Base-by-base conservation (phyloP, 495 filamentous ascomycete species). In the Lineolata rhizophorae region DNA sequence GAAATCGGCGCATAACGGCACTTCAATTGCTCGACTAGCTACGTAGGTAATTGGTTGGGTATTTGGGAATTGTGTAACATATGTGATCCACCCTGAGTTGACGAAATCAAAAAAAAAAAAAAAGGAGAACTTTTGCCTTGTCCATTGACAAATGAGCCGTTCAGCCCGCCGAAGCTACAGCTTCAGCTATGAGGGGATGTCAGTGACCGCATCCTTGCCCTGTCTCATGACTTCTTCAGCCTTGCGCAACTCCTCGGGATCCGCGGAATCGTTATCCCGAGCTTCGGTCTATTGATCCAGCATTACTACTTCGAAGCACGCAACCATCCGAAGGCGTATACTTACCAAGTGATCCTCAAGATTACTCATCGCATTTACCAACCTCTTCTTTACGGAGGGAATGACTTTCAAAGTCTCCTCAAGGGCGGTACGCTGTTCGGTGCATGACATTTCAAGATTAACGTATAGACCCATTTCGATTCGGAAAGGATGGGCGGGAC, bases 371-470 rank as follows among this genome's bases (percentile, higher is more conserved):
- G 81, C 70, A 20, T 72, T 60, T 8, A 41, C 42, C 39, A 91
- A 72, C 48, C 74, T 70, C 45, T 64, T 46, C 40, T 61, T 59
- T 41, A 93, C 45, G 0, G 64, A 61, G 9, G 64, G 73, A 35
- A 91, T 70, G 9, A 93, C 68, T 18, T 69, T 72, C 47, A 73
- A 70, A 18, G 85, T 95, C 53, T 93, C 77, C 39, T 83, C 65
- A 11, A 80, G 53, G 12, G 75, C 79, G 54, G 59, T 64, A 45
- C 64, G 63, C 84, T 94, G 30, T 32, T 27, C 6, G 22, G n/a
- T n/a, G n/a, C n/a, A n/a, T n/a, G n/a, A n/a, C n/a, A n/a, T n/a
- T n/a, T 24, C 12, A 14, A 24, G 3, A 27, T 21, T 20, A 41
- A 40, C 28, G 29, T 40, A 20, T 17, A 9, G 6, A 17, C 31